phyloP scores from a whole-genome alignment of 306 rosid genomes.

The Quercus aquifolioides region DNA sequence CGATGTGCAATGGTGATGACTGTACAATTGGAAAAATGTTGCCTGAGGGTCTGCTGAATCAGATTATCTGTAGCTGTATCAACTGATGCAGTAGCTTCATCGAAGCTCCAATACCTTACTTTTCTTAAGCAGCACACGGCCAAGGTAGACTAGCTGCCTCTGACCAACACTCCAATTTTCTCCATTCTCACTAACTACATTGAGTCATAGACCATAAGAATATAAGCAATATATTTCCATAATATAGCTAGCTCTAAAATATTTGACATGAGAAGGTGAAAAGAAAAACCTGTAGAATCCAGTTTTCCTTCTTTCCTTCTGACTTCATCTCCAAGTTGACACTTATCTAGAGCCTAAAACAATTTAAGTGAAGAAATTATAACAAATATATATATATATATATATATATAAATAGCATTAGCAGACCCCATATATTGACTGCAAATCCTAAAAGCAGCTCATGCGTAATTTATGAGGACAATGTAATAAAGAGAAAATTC shows the following conservation, averaged over 20 bases:
- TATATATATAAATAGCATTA: background rate
- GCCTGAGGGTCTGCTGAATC: constrained; percentile 38
- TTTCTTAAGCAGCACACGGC: constrained; percentile 33
- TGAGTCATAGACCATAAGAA: background rate
- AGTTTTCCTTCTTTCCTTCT: background rate
- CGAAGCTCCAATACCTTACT: constrained; percentile 41
- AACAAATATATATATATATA: background rate
- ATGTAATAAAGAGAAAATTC: background rate
- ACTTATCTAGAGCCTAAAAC: constrained; percentile 65
- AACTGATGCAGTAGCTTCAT: constrained; percentile 56
- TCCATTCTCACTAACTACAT: constrained; percentile 49
- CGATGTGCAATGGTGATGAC: constrained; percentile 31
- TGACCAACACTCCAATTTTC: constrained; percentile 57
- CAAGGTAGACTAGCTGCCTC: constrained; percentile 39
- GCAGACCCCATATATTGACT: background rate
- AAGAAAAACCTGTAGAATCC: background rate
- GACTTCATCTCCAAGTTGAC: constrained; percentile 52
- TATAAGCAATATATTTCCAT: background rate
- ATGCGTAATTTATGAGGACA: constrained; percentile 1
- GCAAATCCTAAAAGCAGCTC: background rate
- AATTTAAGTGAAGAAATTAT: background rate
- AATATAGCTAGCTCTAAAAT: background rate
- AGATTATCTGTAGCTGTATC: constrained; percentile 52
- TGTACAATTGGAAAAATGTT: constrained; percentile 20
- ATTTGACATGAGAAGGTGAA: background rate